Percentiles rank a stretch among this genome's conserved stretches.
Evolutionary conservation across 1,139 yeast species (phyloP).

Genomic region (Suhomyces anneliseae): DNA sequence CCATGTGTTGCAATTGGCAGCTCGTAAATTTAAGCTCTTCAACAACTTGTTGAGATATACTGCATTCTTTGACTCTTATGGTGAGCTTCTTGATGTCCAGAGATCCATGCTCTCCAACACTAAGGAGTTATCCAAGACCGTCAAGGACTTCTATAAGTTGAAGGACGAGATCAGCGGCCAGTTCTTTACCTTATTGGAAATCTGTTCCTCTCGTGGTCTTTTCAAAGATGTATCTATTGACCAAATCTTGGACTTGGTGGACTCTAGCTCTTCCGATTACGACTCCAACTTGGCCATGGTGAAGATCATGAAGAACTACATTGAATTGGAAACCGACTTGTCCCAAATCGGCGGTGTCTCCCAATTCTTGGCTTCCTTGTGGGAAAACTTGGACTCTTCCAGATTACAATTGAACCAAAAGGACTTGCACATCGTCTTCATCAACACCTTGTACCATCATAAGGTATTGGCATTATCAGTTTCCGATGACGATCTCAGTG

Average conservation of each 20-base stretch:
- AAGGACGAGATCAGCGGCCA: conserved; percentile 42
- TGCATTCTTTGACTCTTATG: conserved; percentile 7
- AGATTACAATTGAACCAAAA: conserved; percentile 68
- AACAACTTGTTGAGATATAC: conserved; percentile 20
- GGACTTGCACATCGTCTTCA: conserved; percentile 56
- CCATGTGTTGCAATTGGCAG: conserved; percentile 24
- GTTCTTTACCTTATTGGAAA: conserved; percentile 22
- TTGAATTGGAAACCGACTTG: conserved; percentile 10
- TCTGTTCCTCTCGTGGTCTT: conserved; percentile 2
- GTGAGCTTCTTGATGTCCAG: conserved; percentile 17
- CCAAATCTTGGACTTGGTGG: conserved; percentile 16
- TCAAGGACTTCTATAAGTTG: conserved; percentile 43
- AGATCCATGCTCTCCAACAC: conserved; percentile 24
- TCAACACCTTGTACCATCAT: conserved; percentile 42
- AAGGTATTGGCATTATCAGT: conserved; percentile 20
- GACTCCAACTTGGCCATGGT: conserved; percentile 29
- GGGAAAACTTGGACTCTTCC: conserved; percentile 61
- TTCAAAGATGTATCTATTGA: conserved; percentile 8
- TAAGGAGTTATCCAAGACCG: conserved; percentile 21
- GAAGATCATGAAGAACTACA: conserved; percentile 10
- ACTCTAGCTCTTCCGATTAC: conserved; percentile 26
- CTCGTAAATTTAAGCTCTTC: conserved; percentile 37
- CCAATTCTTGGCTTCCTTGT: conserved; percentile 42
- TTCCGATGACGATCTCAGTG: conserved; percentile 24
- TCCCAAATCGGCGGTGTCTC: conserved; percentile 18